Evolutionary conservation across 768 basidiomycete genomes (phyloP).

Genomic region (Psilocybe azurescens): DNA sequence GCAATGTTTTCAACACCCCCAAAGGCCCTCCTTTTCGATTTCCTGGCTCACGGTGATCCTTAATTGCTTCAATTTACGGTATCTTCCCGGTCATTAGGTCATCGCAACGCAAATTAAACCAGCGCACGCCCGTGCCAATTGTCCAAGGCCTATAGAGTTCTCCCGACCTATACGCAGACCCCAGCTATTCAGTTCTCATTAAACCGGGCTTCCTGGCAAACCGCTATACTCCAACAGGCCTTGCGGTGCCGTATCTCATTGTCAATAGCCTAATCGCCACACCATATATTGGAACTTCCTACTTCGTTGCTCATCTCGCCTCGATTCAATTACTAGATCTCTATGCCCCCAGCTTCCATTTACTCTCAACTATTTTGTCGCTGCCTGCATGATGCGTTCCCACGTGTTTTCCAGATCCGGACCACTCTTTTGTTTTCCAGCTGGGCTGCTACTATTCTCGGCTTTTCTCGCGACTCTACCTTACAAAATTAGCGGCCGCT

Average conservation of each 20-base stretch:
- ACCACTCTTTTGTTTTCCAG: slow-evolving; percentile 27
- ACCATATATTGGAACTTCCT: background rate
- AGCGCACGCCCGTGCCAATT: background rate
- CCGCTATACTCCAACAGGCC: background rate
- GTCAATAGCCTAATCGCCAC: background rate
- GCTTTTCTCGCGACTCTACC: slow-evolving; percentile 1
- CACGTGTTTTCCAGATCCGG: slow-evolving; percentile 21
- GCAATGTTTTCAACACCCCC: background rate
- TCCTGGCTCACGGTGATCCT: background rate
- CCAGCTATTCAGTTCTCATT: background rate
- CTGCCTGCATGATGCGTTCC: slow-evolving; percentile 3
- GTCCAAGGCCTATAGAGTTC: background rate
- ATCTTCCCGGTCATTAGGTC: background rate
- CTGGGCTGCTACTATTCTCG: background rate
- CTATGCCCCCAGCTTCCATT: background rate
- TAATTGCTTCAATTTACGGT: background rate
- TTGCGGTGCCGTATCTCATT: background rate
- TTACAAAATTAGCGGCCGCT: background rate
- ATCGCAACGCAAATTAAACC: background rate
- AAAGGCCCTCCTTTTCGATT: background rate
- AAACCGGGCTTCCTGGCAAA: background rate
- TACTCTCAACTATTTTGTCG: background rate
- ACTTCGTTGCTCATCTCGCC: background rate
- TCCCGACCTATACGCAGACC: background rate
- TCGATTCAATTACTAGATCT: background rate